Conservation (phyloP, 164 flowering plant species). For the Vitis vinifera region ASM3070453v1 NC_081809.1:8692001-8692500, state of each 20-base stretch:
- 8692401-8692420: constrained; percentile 45
- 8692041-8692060: constrained; percentile 68
- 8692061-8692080: constrained; percentile 56
- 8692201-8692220: constrained; percentile 47
- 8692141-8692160: constrained; percentile 65
- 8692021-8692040: constrained; percentile 48
- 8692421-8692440: constrained; percentile 69
- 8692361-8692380: constrained; percentile 71
- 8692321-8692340: constrained; percentile 52
- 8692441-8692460: constrained; percentile 60
- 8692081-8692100: constrained; percentile 50
- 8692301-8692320: constrained; percentile 50
- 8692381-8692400: constrained; percentile 41
- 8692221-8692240: constrained; percentile 78
- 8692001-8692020: constrained; percentile 41
- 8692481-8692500: constrained; percentile 41
- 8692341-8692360: constrained; percentile 69
- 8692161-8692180: constrained; percentile 39
- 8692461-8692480: constrained; percentile 30
- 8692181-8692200: constrained; percentile 36
- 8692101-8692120: constrained; percentile 67
- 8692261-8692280: constrained; percentile 35
- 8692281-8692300: constrained; percentile 65
- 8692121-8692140: constrained; percentile 86
- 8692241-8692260: constrained; percentile 56